Conservation (phyloP, 148 eudicot species). For the Drosera capensis region DNA sequence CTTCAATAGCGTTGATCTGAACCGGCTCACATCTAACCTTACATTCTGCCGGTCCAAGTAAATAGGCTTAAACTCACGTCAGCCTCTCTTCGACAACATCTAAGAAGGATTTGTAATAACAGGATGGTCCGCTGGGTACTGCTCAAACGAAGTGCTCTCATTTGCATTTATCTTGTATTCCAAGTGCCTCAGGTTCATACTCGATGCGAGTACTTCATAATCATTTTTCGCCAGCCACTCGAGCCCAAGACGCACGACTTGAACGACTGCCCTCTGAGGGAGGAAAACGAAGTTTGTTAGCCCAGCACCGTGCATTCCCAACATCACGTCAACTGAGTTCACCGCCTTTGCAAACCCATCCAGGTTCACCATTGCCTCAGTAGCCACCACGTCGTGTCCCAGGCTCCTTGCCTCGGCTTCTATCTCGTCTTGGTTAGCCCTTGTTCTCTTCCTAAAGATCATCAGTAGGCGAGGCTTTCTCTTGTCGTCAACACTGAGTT, state of each 20-base stretch:
- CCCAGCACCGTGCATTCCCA: constrained; percentile 21
- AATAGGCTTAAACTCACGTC: constrained; percentile 7
- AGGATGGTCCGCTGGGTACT: too few relatives aligned
- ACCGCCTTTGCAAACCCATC: constrained; percentile 6
- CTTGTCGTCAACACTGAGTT: neutral
- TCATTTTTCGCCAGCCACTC: neutral
- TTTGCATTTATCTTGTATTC: neutral
- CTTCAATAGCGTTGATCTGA: constrained; percentile 18
- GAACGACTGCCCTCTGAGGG: too few relatives aligned
- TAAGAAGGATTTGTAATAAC: too few relatives aligned
- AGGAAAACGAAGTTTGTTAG: constrained; percentile 12
- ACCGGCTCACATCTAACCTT: constrained; percentile 23
- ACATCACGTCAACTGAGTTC: constrained; percentile 11
- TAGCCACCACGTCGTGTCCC: constrained; percentile 21
- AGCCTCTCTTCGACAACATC: constrained; percentile 19
- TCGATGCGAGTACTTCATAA: neutral
- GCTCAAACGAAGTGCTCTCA: neutral
- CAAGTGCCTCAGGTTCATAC: neutral
- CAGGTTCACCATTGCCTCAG: constrained; percentile 10
- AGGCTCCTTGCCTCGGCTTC: constrained; percentile 8
- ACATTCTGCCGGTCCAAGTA: constrained; percentile 32
- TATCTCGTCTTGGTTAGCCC: constrained; percentile 17
- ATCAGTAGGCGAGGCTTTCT: constrained; percentile 23
- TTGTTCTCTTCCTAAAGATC: constrained; percentile 16
- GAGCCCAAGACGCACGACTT: too few relatives aligned